Conservation (phyloP, 1,284 basidiomycete genomes). For the Pseudozyma thailandica region DNA sequence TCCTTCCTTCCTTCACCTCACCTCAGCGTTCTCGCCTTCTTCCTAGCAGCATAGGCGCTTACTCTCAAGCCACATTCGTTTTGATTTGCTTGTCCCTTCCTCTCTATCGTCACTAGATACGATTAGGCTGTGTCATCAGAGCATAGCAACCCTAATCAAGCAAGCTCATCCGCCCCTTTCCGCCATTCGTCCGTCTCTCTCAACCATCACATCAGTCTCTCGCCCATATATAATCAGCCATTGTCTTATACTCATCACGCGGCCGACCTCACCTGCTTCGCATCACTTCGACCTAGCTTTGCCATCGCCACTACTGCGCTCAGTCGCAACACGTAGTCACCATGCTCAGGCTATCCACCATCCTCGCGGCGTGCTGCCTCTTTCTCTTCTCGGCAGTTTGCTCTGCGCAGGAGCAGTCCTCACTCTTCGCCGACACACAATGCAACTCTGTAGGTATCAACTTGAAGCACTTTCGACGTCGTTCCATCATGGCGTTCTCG, state of each 20-base stretch:
- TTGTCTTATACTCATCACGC: too few relatives aligned
- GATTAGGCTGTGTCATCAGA: conserved; percentile 7
- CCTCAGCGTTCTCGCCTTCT: too few relatives aligned
- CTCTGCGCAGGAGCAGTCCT: conserved; percentile 9
- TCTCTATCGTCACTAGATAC: not conserved
- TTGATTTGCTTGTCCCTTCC: too few relatives aligned
- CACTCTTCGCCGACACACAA: conserved; percentile 27
- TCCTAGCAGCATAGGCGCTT: too few relatives aligned
- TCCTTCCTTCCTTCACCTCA: too few relatives aligned
- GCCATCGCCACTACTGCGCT: not conserved
- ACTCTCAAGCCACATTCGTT: too few relatives aligned
- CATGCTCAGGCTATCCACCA: conserved; percentile 17
- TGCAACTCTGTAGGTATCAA: conserved; percentile 47
- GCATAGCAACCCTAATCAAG: not conserved
- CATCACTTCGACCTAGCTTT: not conserved
- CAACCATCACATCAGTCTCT: too few relatives aligned
- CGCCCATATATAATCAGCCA: conserved; percentile 4
- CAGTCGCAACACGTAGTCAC: conserved; percentile 1
- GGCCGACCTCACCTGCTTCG: too few relatives aligned
- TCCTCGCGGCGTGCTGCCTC: conserved; percentile 19
- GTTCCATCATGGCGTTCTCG: too few relatives aligned
- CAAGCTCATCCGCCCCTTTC: too few relatives aligned
- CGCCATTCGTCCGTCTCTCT: too few relatives aligned
- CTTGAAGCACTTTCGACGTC: too few relatives aligned
- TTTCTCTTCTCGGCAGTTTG: conserved; percentile 14